Conservation (phyloP, 441 rosid species). For the Hura crepitans region DNA sequence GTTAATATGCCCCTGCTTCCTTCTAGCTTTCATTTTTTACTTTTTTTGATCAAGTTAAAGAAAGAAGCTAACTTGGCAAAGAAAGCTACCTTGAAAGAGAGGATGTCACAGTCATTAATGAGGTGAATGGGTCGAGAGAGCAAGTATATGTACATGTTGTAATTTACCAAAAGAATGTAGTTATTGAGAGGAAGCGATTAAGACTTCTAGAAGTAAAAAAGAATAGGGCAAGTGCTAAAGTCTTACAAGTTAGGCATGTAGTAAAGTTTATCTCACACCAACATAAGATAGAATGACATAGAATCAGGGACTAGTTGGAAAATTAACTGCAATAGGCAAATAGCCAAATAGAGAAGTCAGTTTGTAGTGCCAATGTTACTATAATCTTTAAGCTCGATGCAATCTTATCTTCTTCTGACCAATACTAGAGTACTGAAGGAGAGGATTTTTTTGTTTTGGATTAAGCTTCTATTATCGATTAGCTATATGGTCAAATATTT, state of each 20-base stretch:
- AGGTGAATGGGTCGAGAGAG: constrained; percentile 78
- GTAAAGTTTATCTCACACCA: constrained; percentile 69
- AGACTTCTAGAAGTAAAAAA: constrained; percentile 86
- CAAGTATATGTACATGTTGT: constrained; percentile 82
- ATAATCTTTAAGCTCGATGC: too few species aligned
- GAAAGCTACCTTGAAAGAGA: constrained; percentile 76
- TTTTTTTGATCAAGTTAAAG: too few species aligned
- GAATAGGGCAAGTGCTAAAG: constrained; percentile 76
- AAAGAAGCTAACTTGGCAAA: constrained; percentile 71
- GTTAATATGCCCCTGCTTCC: too few species aligned
- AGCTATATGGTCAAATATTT: too few species aligned
- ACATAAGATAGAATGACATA: constrained; percentile 87
- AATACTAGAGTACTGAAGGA: too few species aligned
- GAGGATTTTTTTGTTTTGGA: too few species aligned
- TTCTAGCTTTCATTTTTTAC: too few species aligned
- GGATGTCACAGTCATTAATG: constrained; percentile 72
- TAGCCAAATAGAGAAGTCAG: too few species aligned
- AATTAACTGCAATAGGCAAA: constrained; percentile 70
- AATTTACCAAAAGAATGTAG: constrained; percentile 77
- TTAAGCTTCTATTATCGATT: too few species aligned
- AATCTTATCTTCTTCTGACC: too few species aligned
- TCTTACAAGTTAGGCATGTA: constrained; percentile 62
- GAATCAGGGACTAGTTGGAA: constrained; percentile 76
- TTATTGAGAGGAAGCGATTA: constrained; percentile 89
- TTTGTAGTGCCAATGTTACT: too few species aligned